phyloP scores from a whole-genome alignment of 129 eudicot genomes.

The Chrysanthemum makinoi region DNA sequence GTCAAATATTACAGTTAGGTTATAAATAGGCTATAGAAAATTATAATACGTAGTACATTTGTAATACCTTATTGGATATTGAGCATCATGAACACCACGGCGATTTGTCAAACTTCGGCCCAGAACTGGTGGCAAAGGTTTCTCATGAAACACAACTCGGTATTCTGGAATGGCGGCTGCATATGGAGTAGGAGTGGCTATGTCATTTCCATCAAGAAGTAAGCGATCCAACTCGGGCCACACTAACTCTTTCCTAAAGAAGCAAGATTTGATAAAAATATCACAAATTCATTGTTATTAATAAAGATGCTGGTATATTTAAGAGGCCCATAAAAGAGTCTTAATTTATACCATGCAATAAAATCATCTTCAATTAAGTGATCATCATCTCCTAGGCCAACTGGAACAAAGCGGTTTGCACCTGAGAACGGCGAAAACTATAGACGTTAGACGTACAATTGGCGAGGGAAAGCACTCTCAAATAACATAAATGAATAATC shows the following conservation, averaged over 20 bases:
- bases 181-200: slow-evolving; percentile 72
- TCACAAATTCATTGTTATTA: background rate
- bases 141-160: slow-evolving; percentile 69
- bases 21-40: background rate
- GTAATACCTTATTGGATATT: slow-evolving; percentile 88
- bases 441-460: background rate
- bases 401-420: slow-evolving; percentile 75
- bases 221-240: slow-evolving; percentile 95
- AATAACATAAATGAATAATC: background rate
- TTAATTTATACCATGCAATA: slow-evolving; percentile 64
- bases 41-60: background rate
- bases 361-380: slow-evolving; percentile 98
- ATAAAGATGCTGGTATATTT: background rate
- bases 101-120: slow-evolving; percentile 62
- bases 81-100: slow-evolving; percentile 74
- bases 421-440: slow-evolving; percentile 46
- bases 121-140: slow-evolving; percentile 27
- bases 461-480: background rate
- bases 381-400: slow-evolving; percentile 98
- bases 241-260: slow-evolving; percentile 71
- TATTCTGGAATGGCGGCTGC: slow-evolving; percentile 89
- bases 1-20: slow-evolving; percentile 14
- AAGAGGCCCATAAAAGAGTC: background rate
- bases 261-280: slow-evolving; percentile 14
- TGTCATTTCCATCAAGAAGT: slow-evolving; percentile 76